Evolutionary conservation across 495 filamentous ascomycete species (phyloP).

Genomic region (Hyphodiscus hymeniophilus): DNA sequence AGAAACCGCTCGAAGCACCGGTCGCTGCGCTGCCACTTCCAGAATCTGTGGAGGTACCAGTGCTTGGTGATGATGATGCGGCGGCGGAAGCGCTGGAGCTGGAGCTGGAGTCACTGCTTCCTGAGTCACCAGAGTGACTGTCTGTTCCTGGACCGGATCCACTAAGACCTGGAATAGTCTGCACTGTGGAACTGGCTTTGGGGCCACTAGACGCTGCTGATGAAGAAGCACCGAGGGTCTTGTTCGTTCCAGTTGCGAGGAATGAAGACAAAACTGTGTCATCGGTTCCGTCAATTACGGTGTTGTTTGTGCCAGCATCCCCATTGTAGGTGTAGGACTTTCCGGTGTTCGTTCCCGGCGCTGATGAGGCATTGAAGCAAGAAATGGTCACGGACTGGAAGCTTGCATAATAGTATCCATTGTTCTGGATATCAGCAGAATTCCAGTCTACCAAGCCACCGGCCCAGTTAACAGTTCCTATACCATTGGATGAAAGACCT

Average conservation of each 20-base stretch:
- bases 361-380: slow-evolving; percentile 68
- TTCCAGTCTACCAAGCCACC: slow-evolving; percentile 89
- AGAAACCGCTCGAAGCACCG: background rate
- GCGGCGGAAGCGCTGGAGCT: background rate
- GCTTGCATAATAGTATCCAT: slow-evolving; percentile 83
- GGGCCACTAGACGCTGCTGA: background rate
- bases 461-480: slow-evolving; percentile 87
- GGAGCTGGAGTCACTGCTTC: background rate
- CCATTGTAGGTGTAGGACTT: slow-evolving; percentile 71
- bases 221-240: slow-evolving; percentile 36
- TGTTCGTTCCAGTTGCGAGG: slow-evolving; percentile 66
- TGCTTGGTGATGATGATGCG: background rate
- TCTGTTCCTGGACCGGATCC: slow-evolving; percentile 10
- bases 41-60: background rate
- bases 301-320: slow-evolving; percentile 57
- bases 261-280: slow-evolving; percentile 72
- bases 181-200: slow-evolving; percentile 1
- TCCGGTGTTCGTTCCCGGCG: slow-evolving; percentile 48
- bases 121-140: slow-evolving; percentile 3
- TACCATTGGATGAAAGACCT: slow-evolving; percentile 65
- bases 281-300: slow-evolving; percentile 67
- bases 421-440: slow-evolving; percentile 65
- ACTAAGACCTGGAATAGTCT: slow-evolving; percentile 14
- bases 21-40: background rate
- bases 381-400: slow-evolving; percentile 69